These are phyloP conservation scores for Xylariaceae sp. DNA, from an alignment of 2,329 filamentous ascomycete genomes.

Conservation along the genomic window DNA sequence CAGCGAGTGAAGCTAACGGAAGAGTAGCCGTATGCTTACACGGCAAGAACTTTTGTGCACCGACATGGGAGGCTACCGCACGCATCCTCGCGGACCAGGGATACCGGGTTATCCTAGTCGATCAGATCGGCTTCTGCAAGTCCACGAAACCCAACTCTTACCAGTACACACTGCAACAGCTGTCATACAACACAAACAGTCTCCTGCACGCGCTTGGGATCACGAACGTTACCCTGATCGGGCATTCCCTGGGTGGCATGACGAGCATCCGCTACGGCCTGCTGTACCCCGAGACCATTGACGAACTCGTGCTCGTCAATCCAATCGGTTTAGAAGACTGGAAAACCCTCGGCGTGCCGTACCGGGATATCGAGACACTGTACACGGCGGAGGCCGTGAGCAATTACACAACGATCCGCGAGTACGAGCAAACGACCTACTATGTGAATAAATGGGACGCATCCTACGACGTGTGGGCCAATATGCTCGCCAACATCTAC, in stretches of 20 bases:
- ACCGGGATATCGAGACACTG: conserved; percentile 49
- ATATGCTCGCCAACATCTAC: conserved; percentile 61
- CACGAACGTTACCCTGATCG: conserved; percentile 53
- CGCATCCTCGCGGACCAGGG: conserved; percentile 48
- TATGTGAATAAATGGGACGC: conserved; percentile 55
- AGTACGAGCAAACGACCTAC: conserved; percentile 55
- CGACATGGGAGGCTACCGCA: conserved; percentile 59
- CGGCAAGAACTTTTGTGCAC: conserved; percentile 62
- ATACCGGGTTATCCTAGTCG: conserved; percentile 59
- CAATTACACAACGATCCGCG: conserved; percentile 51
- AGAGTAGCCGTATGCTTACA: conserved; percentile 57
- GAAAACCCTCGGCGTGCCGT: conserved; percentile 55
- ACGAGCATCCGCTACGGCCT: conserved; percentile 57
- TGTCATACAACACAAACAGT: conserved; percentile 56
- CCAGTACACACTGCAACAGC: conserved; percentile 58
- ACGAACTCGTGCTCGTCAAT: conserved; percentile 55
- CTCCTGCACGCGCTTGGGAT: conserved; percentile 53
- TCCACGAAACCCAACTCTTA: conserved; percentile 57
- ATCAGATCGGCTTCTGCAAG: conserved; percentile 64
- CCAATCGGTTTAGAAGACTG: conserved; percentile 62
- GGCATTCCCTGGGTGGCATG: conserved; percentile 63
- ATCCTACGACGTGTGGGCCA: conserved; percentile 60
- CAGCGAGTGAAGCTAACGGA: conserved; percentile 42
- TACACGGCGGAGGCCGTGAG: conserved; percentile 47
- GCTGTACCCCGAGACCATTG: conserved; percentile 52